Evolutionary conservation across 176 grass and related monocot genomes (phyloP), one percentile per base, ranked within the genome.

Genomic region (Hordeum marinum): DNA sequence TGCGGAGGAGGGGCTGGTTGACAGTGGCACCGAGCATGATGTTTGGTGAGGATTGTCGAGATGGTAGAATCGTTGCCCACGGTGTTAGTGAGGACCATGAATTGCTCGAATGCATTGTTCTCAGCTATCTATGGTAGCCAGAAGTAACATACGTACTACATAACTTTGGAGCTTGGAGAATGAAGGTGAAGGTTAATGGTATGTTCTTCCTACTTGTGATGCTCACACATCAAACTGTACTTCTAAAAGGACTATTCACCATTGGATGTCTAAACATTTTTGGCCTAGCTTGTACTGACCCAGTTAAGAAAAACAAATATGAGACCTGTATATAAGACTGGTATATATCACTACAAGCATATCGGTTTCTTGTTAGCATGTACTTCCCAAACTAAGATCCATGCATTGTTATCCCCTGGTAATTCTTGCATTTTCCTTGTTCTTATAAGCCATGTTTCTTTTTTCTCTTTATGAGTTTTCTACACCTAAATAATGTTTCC

Each of bases 21-120:
- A 85, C n/a, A 54, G 77, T 48, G 77, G 45, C 57, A 89, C 7
- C 46, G 82, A 82, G 26, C 41, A 72, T 76, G 90, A 97, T 86
- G 88, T 87, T 82, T 97, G 95, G 95, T 97, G 84, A 97, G 26
- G 39, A 45, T 29, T 15, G 18, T 35, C 24, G n/a, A 45, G 39
- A 5, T 74, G 36, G 13, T 78, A 81, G 40, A 21, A 40, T 31
- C 79, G 0, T 46, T 45, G 4, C 25, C 26, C 4, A 10, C 0
- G 26, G 0, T 31, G 42, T 71, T 70, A 11, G 24, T 1, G 4
- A 70, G 34, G 18, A 74, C 23, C 2, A 18, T 4, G 4, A 39
- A 71, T 78, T 26, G 43, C 73, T 70, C 20, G 39, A 79, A 9
- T 40, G 17, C 10, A 14, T 37, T 67, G 15, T 24, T 84, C 57